Evolutionary conservation across 176 grass and related monocot species (phyloP).

Genomic region (Eleusine indica): DNA sequence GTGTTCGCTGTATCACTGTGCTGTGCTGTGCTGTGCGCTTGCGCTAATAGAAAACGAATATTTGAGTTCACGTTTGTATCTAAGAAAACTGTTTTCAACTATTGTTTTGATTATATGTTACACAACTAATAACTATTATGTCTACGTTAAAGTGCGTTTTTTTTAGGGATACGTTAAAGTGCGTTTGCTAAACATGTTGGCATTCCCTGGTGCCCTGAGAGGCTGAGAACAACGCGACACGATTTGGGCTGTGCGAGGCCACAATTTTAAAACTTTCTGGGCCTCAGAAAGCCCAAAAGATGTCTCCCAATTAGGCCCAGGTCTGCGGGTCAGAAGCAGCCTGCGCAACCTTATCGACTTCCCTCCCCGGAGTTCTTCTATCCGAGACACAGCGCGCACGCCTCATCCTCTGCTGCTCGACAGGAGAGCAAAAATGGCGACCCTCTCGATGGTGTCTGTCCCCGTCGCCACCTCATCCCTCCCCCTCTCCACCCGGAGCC

Average conservation of each 20-base stretch:
- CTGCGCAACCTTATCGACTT: slow-evolving; percentile 39
- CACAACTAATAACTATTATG: not conserved
- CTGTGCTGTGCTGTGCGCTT: not conserved
- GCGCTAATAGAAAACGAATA: not conserved
- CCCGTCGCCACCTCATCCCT: slow-evolving; percentile 60
- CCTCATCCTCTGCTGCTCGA: not conserved
- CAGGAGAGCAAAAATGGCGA: slow-evolving; percentile 60
- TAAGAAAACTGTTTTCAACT: not conserved
- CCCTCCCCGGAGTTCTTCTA: not conserved
- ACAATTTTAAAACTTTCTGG: not conserved
- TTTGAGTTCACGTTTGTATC: no score
- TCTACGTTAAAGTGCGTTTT: not conserved
- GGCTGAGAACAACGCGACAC: not conserved
- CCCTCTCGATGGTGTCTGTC: slow-evolving; percentile 57
- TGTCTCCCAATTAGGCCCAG: not conserved
- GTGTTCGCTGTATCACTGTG: not conserved
- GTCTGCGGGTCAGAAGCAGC: no score
- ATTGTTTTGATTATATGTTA: not conserved
- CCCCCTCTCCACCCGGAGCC: slow-evolving; percentile 44
- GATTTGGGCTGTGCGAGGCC: not conserved
- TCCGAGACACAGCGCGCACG: not conserved
- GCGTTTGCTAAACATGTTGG: not conserved
- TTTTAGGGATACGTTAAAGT: no score
- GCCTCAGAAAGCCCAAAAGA: not conserved
- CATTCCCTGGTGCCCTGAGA: not conserved